These are phyloP conservation scores for Groenewaldozyma auringiensis DNA, from an alignment of 1,139 yeast species.

Conservation along the genomic window DNA sequence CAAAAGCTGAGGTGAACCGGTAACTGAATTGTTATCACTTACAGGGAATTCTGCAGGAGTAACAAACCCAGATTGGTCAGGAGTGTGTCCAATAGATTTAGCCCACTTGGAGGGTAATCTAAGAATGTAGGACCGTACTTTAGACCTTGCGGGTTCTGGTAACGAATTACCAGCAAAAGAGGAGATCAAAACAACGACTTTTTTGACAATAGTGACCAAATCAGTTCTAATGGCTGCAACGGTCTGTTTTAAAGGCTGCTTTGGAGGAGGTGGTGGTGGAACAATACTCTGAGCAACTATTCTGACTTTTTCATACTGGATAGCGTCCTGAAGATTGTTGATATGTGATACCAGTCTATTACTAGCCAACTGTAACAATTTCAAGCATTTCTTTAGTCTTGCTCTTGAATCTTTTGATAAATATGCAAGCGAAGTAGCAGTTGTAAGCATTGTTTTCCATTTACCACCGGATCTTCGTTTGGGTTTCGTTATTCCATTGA, in stretches of 20 bases:
- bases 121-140: conserved; percentile 72
- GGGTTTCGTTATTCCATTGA: conserved; percentile 1
- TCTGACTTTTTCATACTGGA: conserved; percentile 35
- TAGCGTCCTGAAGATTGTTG: conserved; percentile 48
- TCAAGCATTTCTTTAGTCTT: conserved; percentile 64
- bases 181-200: conserved; percentile 77
- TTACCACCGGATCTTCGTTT: conserved; percentile 9
- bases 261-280: conserved; percentile 20
- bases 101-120: conserved; percentile 66
- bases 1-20: background rate
- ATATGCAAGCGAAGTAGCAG: conserved; percentile 39
- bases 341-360: conserved; percentile 61
- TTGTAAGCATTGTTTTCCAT: conserved; percentile 34
- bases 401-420: conserved; percentile 60
- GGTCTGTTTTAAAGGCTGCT: conserved; percentile 15
- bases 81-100: background rate
- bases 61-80: conserved; percentile 15
- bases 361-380: conserved; percentile 67
- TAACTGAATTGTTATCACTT: background rate
- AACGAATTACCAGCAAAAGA: conserved; percentile 69
- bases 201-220: conserved; percentile 79
- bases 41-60: conserved; percentile 4
- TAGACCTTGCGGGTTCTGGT: conserved; percentile 78
- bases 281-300: conserved; percentile 23
- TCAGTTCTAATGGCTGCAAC: conserved; percentile 57